Conservation (phyloP, 176 grass and related monocot genomes). For the bread wheat (Triticum aestivum) region IWGSC_CS_RefSeq_v2.1 NC_057809.1:594091245-594091744, state of each 20-base stretch:
- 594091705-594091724: not conserved
- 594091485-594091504: conserved; percentile 41
- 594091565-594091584: conserved; percentile 28
- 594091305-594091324: not conserved
- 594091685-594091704: not conserved
- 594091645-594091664: conserved; percentile 8
- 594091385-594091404: conserved; percentile 88
- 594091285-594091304: conserved; percentile 61
- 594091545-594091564: conserved; percentile 28
- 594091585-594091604: conserved; percentile 27
- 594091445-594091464: conserved; percentile 79
- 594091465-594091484: conserved; percentile 54
- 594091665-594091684: not conserved
- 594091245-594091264: conserved; percentile 75
- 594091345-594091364: not conserved
- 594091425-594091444: conserved; percentile 77
- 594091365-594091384: not conserved
- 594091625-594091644: conserved; percentile 33
- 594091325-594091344: not conserved
- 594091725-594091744: not conserved
- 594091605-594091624: not conserved
- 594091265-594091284: conserved; percentile 75
- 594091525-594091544: conserved; percentile 44
- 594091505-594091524: conserved; percentile 54
- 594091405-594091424: conserved; percentile 78